Percentiles rank a stretch among this genome's conserved stretches.
Evolutionary conservation across 345 rosid genomes (phyloP).

Genomic region (Sonneratia alba): DNA sequence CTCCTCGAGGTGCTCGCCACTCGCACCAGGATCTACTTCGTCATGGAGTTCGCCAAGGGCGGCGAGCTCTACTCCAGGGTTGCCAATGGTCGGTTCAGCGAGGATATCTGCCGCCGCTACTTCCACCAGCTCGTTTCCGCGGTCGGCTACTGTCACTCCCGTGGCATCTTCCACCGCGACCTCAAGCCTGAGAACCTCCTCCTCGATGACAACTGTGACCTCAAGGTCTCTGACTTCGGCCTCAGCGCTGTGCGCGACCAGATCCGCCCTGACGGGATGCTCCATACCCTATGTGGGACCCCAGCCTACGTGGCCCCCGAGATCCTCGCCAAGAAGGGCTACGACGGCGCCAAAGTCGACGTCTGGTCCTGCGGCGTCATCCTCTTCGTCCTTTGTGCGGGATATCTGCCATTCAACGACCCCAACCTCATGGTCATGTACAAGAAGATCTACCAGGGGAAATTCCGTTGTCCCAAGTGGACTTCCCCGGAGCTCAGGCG

Average conservation of each 20-base stretch:
- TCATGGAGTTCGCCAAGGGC: constrained; percentile 18
- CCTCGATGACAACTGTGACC: background rate
- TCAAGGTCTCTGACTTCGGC: constrained; percentile 12
- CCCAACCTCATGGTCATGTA: too few relatives aligned
- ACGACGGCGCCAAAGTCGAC: too few relatives aligned
- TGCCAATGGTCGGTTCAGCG: constrained; percentile 9
- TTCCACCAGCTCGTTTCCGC: constrained; percentile 16
- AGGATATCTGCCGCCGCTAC: constrained; percentile 12
- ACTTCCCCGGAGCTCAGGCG: too few relatives aligned
- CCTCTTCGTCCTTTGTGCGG: too few relatives aligned
- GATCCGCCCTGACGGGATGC: constrained; percentile 9
- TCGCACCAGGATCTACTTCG: constrained; percentile 11
- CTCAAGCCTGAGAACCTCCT: background rate
- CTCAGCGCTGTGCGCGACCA: constrained; percentile 7
- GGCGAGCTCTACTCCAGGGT: constrained; percentile 15
- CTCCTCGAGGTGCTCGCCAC: constrained; percentile 13
- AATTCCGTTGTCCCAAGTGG: too few relatives aligned
- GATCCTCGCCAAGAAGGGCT: background rate
- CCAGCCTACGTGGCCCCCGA: constrained; percentile 9
- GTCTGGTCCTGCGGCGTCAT: too few relatives aligned
- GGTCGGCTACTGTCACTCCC: constrained; percentile 3
- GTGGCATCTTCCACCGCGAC: too few relatives aligned
- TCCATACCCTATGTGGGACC: constrained; percentile 13
- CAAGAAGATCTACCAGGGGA: too few relatives aligned
- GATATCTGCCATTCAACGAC: too few relatives aligned